Evolutionary conservation across 176 grass and related monocot species (phyloP), one percentile per base, ranked within the genome.

Genomic region (Eragrostis curvula): DNA sequence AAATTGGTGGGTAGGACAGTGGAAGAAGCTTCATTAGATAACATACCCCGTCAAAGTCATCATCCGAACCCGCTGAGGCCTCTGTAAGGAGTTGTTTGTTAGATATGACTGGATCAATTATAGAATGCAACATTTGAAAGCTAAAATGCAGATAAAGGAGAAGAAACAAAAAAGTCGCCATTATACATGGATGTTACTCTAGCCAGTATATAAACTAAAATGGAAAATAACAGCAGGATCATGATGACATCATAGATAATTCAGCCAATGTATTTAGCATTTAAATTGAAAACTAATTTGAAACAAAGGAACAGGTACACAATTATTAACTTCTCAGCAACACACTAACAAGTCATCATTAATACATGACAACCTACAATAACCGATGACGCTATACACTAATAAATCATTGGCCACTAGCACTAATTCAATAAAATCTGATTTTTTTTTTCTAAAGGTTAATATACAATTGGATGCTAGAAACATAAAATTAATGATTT

Each of bases 1-100:
- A 24, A 61, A 27, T 28, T 60, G 11, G 9, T 59, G n/a, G 23
- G 23, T 14, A 28, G 2, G 24, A 61, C 4, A 61, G 58, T 28
- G 12, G 58, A 24, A 61, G 58, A 61, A 61, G 24, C 58, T 28
- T 27, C 24, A 61, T 61, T 61, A 24, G 3, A 36, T 27, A 61
- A 61, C 77, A 74, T 91, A 97, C 95, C 90, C 21, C 84, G 86
- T 79, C 75, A 53, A 79, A 82, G 43, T 88, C 88, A 40, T 95
- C 79, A 48, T 95, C 96, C 13, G 92, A 95, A 77, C 69, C 80
- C 32, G 28, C 23, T 18, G 88, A 91, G 21, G 43, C 59, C 15
- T 86, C 88, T 90, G 79, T 4, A 86, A 89, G 16, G 51, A 65
- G 50, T 67, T 77, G 20, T 18, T 20, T 49, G 66, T 89, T 50